Evolutionary conservation across 495 filamentous ascomycete genomes (phyloP).

Genomic region (Tuber indicum): DNA sequence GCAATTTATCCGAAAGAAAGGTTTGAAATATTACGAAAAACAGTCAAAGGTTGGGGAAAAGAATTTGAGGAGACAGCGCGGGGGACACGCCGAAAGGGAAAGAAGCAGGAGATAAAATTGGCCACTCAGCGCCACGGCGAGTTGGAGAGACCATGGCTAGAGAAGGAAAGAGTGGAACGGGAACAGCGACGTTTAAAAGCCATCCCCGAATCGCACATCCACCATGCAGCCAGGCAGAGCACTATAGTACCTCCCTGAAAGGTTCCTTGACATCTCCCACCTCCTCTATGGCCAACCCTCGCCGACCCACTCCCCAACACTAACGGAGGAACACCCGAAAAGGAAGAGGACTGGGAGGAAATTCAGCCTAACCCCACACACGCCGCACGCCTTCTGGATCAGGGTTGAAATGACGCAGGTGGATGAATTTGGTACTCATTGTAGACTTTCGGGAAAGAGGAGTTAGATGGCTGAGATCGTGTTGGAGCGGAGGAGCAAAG

Average conservation of each 20-base stretch:
- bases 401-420: no score
- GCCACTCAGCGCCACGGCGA: neutral
- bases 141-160: neutral
- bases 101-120: conserved; percentile 41
- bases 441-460: neutral
- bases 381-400: no score
- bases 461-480: neutral
- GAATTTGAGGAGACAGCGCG: conserved; percentile 49
- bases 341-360: no score
- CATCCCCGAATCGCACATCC: neutral
- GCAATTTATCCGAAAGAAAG: conserved; percentile 54
- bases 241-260: no score
- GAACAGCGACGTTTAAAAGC: neutral
- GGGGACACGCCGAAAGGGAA: conserved; percentile 49
- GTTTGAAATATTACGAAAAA: conserved; percentile 57
- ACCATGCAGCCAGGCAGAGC: no score
- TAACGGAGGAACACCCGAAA: neutral
- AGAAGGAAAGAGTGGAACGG: neutral
- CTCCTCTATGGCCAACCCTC: conserved; percentile 4
- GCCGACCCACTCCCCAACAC: neutral
- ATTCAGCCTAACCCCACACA: no score
- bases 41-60: conserved; percentile 54
- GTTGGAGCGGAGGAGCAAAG: neutral
- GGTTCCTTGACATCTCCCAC: neutral
- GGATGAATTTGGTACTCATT: no score